These are phyloP conservation scores for Canavalia ensiformis DNA, from an alignment of 306 rosid genomes.

Conservation along the genomic window DNA sequence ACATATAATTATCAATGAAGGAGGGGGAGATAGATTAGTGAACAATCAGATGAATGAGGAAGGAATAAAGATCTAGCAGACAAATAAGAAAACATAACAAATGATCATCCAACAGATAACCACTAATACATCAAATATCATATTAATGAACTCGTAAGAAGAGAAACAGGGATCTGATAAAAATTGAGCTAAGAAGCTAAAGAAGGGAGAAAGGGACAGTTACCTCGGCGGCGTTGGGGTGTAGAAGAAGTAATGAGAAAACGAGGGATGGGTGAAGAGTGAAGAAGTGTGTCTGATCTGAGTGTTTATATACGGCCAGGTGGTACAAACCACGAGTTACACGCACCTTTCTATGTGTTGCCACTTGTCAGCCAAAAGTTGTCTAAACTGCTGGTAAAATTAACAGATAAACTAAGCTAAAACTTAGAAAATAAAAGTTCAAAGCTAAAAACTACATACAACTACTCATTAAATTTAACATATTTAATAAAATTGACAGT, in stretches of 20 bases:
- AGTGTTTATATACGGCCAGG: constrained; percentile 12
- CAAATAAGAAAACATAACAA: constrained; percentile 18
- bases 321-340: constrained; percentile 39
- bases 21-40: background rate
- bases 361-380: no score
- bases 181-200: background rate
- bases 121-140: constrained; percentile 1
- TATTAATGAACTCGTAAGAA: no score
- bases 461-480: no score
- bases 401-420: no score
- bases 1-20: no score
- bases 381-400: no score
- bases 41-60: background rate
- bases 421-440: no score
- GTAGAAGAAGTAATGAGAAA: background rate
- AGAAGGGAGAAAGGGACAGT: background rate
- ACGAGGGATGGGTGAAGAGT: background rate
- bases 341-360: constrained; percentile 23
- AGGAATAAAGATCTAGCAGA: background rate
- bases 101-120: background rate
- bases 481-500: no score
- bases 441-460: no score
- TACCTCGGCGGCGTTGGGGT: background rate
- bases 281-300: background rate
- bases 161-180: constrained; percentile 47